Evolutionary conservation across 139 green algal species (phyloP).

Genomic region (Closterium sp.): DNA sequence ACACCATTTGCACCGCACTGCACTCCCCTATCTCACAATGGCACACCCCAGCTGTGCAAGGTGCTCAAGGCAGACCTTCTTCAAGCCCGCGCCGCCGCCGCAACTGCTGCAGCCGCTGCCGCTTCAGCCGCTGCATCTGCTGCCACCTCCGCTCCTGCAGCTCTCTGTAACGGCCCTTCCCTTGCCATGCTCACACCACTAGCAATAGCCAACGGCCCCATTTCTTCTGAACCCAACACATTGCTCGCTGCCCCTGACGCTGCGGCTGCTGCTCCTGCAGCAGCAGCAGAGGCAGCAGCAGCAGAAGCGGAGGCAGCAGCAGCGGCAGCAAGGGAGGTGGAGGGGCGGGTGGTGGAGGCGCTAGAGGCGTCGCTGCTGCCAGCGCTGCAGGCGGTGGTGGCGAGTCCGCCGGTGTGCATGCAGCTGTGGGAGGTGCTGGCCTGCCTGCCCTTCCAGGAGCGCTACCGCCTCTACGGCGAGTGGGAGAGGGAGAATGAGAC

Average conservation of each 20-base stretch:
- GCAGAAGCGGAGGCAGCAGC: neutral
- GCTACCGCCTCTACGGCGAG: constrained; percentile 51
- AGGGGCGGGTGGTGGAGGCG: constrained; percentile 51
- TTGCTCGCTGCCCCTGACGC: neutral
- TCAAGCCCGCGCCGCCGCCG: neutral
- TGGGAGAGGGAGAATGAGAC: constrained; percentile 46
- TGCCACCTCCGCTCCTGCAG: neutral
- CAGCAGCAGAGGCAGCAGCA: neutral
- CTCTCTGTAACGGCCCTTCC: neutral
- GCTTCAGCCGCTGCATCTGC: neutral
- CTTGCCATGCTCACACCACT: neutral
- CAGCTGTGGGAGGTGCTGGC: constrained; percentile 74
- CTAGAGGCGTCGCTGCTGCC: constrained; percentile 66
- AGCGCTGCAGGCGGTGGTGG: constrained; percentile 59
- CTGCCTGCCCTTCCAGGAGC: constrained; percentile 62
- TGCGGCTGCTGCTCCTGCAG: neutral
- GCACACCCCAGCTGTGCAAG: neutral
- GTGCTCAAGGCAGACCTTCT: neutral
- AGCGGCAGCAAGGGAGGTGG: constrained; percentile 1
- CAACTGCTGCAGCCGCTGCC: neutral
- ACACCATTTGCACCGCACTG: neutral
- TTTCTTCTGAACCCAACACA: neutral
- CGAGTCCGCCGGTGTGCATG: constrained; percentile 56
- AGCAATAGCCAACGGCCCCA: neutral
- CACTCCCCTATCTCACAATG: neutral